Evolutionary conservation across 2,329 filamentous ascomycete species (phyloP).

Genomic region (Alternaria postmessia): DNA sequence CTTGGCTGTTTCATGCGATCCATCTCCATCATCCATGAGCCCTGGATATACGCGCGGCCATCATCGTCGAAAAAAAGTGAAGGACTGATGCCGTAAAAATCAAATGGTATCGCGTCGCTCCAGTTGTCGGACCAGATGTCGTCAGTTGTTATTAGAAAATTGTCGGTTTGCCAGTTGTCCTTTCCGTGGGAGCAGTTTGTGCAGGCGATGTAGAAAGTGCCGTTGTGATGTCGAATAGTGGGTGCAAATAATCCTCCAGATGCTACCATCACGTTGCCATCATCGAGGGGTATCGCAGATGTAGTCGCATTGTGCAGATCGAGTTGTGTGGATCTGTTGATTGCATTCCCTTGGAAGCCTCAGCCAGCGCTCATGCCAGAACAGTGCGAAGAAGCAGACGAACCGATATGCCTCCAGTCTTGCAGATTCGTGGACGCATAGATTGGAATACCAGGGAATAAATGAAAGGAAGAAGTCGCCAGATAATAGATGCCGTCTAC

Average conservation of each 20-base stretch:
- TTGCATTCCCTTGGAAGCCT: background rate
- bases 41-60: conserved; percentile 60
- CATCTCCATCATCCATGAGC: conserved; percentile 19
- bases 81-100: conserved; percentile 1
- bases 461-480: conserved; percentile 59
- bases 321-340: background rate
- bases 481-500: conserved; percentile 58
- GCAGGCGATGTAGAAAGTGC: conserved; percentile 14
- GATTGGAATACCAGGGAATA: conserved; percentile 60
- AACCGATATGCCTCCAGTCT: conserved; percentile 56
- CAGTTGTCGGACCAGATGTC: conserved; percentile 8
- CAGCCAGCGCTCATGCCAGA: background rate
- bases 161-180: conserved; percentile 12
- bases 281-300: background rate
- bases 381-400: background rate
- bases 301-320: background rate
- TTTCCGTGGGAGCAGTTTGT: conserved; percentile 3
- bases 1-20: background rate
- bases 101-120: conserved; percentile 9
- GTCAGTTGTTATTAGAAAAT: background rate
- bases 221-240: conserved; percentile 15
- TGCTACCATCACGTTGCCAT: conserved; percentile 2
- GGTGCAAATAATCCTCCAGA: background rate
- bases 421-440: conserved; percentile 59
- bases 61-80: conserved; percentile 30